Conservation (phyloP, 2,329 filamentous ascomycete genomes). For the Talaromyces sp. region DNA sequence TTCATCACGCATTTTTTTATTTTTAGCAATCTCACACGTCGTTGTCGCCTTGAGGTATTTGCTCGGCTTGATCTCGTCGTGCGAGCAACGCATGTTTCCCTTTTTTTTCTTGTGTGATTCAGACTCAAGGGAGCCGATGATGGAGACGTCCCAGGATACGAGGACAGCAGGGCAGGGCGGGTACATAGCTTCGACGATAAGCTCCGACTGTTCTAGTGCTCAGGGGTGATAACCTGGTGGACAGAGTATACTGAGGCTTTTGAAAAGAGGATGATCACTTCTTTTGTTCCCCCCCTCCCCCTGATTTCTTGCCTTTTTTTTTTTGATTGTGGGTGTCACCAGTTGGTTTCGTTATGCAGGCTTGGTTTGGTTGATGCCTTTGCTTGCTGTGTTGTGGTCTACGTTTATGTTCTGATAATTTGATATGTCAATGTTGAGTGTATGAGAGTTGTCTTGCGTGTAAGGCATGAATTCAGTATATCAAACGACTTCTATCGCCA, state of each 20-base stretch:
- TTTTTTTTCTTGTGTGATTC: slow-evolving; percentile 1
- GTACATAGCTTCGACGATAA: slow-evolving; percentile 19
- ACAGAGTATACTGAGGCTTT: slow-evolving; percentile 16
- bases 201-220: slow-evolving; percentile 18
- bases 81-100: background rate
- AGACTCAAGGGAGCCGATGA: slow-evolving; percentile 11
- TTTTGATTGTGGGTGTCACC: background rate
- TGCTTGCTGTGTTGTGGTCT: background rate
- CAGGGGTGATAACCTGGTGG: slow-evolving; percentile 9
- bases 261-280: background rate
- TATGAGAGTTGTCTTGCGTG: background rate
- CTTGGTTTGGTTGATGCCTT: background rate
- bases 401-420: background rate
- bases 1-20: background rate
- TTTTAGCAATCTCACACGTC: background rate
- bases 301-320: no score
- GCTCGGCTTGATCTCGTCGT: background rate
- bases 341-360: no score
- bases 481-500: no score
- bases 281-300: background rate
- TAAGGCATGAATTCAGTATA: no score
- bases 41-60: background rate
- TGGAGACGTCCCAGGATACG: slow-evolving; percentile 11
- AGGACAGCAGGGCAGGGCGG: slow-evolving; percentile 13
- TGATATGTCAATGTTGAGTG: background rate